Evolutionary conservation across 2,329 filamentous ascomycete genomes (phyloP), one percentile per base, ranked within the genome.

Genomic region (Seiridium cupressi): DNA sequence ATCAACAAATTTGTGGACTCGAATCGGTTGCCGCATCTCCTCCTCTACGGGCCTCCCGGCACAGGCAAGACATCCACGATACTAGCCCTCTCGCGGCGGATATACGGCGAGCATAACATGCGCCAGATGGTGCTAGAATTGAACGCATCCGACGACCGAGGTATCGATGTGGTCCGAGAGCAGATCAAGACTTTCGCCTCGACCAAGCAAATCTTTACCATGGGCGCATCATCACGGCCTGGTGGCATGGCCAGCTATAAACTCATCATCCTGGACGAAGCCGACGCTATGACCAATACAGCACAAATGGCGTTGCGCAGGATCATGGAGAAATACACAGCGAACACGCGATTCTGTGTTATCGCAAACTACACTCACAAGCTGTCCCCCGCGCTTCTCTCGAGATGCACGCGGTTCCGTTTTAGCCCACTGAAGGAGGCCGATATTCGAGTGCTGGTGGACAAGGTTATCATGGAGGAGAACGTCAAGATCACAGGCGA

Each of bases 361-460:
- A 98, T 99, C 68, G 95, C 95, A 68, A 99, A 99, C 78, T 99
- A 99, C 76, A 95, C 95, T 36, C 95, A 99, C 80, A 99, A 99
- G 76, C 87, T 99, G 44, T 96, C 92, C 10, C 94, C 95, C 0
- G 95, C 95, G 0, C 81, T 99, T 48, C 81, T 99, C 57, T 98
- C 94, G 54, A 84, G 95, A 69, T 99, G 95, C 77, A 99, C 95
- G 8, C 83, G 95, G 44, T 99, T 99, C 75, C 84, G 95, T 38
- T 99, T 99, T 77, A 96, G 92, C 66, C 95, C 95, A 9, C 79
- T 99, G 59, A 96, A 96, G 74, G 91, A 97, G 69, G 80, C 75
- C 5, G 95, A 98, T 72, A 97, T 99, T 62, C 82, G 92, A 55
- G 82, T 85, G 1, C 76, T 98, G 57, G 93, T 99, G 6, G 92